Conservation (phyloP, 305 asterid species). For the Fraxinus paxiana region DNA sequence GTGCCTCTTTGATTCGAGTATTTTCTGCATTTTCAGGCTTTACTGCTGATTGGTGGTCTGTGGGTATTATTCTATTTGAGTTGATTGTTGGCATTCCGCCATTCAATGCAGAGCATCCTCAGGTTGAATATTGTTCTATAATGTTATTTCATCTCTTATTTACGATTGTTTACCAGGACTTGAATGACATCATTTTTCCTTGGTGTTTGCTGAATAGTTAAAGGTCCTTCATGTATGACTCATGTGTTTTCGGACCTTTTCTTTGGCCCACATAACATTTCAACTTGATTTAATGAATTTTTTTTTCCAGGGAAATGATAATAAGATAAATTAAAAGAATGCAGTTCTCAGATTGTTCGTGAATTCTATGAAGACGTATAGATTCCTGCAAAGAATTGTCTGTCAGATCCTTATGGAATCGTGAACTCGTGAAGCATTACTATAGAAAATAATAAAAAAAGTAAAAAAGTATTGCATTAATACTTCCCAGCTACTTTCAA, state of each 20-base stretch:
- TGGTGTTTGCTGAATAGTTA: not conserved
- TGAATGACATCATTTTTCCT: not conserved
- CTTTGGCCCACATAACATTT: not conserved
- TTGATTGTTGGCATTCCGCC: conserved; percentile 98
- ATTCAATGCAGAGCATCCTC: conserved; percentile 98
- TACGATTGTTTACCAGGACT: not conserved
- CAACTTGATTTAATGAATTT: not conserved
- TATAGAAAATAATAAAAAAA: not conserved
- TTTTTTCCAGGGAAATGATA: not conserved
- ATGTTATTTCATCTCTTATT: not conserved
- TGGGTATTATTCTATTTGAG: conserved; percentile 94
- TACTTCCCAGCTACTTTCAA: not conserved
- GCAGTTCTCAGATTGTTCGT: not conserved
- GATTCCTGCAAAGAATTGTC: not conserved
- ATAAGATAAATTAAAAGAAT: not conserved
- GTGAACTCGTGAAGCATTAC: not conserved
- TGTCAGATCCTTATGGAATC: not conserved
- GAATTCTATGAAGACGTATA: not conserved
- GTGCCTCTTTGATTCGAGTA: not conserved
- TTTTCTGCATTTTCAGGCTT: conserved; percentile 52
- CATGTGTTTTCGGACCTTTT: not conserved
- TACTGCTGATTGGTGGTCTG: conserved; percentile 99
- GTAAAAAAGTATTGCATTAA: not conserved
- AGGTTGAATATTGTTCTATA: conserved; percentile 47
- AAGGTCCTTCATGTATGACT: not conserved